Conservation (phyloP, 2,329 filamentous ascomycete genomes). For the Penicillium brevicompactum region DNA sequence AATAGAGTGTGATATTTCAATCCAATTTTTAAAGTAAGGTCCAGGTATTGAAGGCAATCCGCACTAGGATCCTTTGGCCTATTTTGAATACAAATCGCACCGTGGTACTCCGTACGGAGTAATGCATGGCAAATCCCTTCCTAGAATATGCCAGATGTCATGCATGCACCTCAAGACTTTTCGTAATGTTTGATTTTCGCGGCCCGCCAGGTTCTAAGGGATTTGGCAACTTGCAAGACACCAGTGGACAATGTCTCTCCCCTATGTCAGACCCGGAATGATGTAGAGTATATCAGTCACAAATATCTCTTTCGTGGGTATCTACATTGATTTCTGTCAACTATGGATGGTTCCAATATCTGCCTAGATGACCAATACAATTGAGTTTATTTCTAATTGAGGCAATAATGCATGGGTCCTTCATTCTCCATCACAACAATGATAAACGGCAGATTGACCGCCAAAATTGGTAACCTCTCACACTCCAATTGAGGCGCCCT, state of each 20-base stretch:
- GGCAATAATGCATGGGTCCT: too few relatives aligned
- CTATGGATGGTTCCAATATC: too few relatives aligned
- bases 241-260: neutral
- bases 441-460: too few relatives aligned
- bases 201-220: neutral
- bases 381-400: too few relatives aligned
- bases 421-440: too few relatives aligned
- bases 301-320: too few relatives aligned
- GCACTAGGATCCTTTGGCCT: neutral
- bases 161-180: neutral
- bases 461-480: too few relatives aligned
- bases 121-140: neutral
- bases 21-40: neutral
- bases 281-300: too few relatives aligned
- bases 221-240: neutral
- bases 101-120: neutral
- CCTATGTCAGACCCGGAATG: neutral
- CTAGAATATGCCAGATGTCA: neutral
- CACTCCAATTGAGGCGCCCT: too few relatives aligned
- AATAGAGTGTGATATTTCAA: neutral
- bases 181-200: neutral
- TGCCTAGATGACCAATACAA: too few relatives aligned
- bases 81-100: neutral
- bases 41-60: neutral
- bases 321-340: too few relatives aligned